Evolutionary conservation across 78 protist species (phyloP).

Genomic region (Bodo saltans): DNA sequence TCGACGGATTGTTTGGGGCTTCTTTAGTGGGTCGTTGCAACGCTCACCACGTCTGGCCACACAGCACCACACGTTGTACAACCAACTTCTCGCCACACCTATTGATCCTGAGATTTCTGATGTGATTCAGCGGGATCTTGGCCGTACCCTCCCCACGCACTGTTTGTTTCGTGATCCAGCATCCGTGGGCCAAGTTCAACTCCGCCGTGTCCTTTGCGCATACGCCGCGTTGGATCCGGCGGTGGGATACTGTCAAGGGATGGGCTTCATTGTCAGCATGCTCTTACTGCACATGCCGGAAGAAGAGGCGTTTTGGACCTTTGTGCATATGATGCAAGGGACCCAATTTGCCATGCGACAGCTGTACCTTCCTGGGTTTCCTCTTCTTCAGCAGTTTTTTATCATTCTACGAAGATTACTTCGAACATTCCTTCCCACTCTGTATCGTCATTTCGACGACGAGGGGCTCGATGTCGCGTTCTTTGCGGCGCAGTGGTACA

Average conservation of each 20-base stretch:
- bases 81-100: not conserved
- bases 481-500: slow-evolving; percentile 49
- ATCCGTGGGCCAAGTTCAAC: slow-evolving; percentile 5
- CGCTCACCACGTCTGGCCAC: too few relatives aligned
- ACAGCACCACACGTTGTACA: too few relatives aligned
- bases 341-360: not conserved
- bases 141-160: slow-evolving; percentile 18
- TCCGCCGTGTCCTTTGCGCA: slow-evolving; percentile 4
- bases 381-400: not conserved
- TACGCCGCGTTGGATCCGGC: slow-evolving; percentile 20
- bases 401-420: not conserved
- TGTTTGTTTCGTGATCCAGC: not conserved
- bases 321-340: slow-evolving; percentile 15
- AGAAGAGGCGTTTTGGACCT: slow-evolving; percentile 32
- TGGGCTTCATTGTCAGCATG: slow-evolving; percentile 34
- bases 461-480: not conserved
- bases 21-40: too few relatives aligned
- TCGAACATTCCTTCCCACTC: not conserved
- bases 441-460: not conserved
- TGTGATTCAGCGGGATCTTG: not conserved
- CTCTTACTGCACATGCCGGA: slow-evolving; percentile 9
- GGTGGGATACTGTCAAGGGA: slow-evolving; percentile 44
- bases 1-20: too few relatives aligned
- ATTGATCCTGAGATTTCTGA: not conserved
- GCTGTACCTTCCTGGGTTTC: slow-evolving; percentile 32